Percentiles rank a stretch among this genome's conserved stretches.
Conservation (phyloP, 2,329 filamentous ascomycete genomes). For the Trichothecium sympodiale region DNA sequence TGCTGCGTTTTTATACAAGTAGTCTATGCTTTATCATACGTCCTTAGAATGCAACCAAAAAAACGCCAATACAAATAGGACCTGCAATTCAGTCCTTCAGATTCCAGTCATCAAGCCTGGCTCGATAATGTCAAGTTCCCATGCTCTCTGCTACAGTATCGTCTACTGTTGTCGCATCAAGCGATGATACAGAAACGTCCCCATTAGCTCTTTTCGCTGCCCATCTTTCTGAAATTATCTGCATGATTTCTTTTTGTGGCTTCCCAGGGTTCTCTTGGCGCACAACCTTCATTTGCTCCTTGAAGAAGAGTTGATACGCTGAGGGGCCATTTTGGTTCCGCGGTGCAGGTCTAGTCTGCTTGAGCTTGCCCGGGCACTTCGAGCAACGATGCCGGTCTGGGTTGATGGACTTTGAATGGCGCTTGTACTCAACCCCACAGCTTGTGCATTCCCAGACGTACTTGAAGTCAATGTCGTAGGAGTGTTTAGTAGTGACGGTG, state of each 20-base stretch:
- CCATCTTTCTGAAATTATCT: constrained; percentile 53
- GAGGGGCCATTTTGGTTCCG: constrained; percentile 29
- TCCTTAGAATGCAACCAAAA: constrained; percentile 1
- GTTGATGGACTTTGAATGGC: constrained; percentile 81
- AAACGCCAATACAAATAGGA: constrained; percentile 1
- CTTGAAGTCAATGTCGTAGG: constrained; percentile 83
- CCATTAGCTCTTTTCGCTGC: constrained; percentile 24
- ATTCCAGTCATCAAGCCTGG: constrained; percentile 5
- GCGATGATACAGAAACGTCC: not conserved
- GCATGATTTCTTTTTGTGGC: constrained; percentile 59
- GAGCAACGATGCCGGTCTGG: constrained; percentile 62
- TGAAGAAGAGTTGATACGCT: constrained; percentile 45
- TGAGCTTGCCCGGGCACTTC: constrained; percentile 56
- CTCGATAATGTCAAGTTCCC: constrained; percentile 14
- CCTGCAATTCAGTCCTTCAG: not conserved
- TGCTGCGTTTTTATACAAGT: no score
- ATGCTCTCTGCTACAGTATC: constrained; percentile 13
- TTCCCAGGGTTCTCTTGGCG: constrained; percentile 43
- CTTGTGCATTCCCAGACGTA: constrained; percentile 71
- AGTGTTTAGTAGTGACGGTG: constrained; percentile 79
- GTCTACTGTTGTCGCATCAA: constrained; percentile 5
- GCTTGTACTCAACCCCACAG: constrained; percentile 64
- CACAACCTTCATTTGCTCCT: constrained; percentile 54
- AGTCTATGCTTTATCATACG: no score
- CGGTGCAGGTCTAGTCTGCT: constrained; percentile 72